Evolutionary conservation across 192 early-diverging fungal species (phyloP).

Genomic region (Helicostylum pulchrum): DNA sequence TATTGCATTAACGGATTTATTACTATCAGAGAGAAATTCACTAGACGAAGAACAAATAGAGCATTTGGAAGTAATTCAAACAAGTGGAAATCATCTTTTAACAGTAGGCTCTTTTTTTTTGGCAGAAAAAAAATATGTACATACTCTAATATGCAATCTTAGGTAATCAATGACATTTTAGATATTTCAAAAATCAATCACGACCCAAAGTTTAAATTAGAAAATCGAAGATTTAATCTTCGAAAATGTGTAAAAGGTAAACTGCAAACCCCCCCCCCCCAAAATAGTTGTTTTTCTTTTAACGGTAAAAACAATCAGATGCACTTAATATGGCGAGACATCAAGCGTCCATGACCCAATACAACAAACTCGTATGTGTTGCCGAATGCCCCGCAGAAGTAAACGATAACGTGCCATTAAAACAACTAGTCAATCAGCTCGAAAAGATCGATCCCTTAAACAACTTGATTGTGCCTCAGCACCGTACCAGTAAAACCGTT

Average conservation of each 20-base stretch:
- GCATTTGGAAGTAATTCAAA: conserved; percentile 52
- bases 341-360: conserved; percentile 33
- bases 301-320: conserved; percentile 20
- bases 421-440: conserved; percentile 19
- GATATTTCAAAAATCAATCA: conserved; percentile 56
- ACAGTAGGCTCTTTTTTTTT: conserved; percentile 36
- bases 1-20: conserved; percentile 49
- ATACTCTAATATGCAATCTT: not conserved
- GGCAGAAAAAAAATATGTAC: no score
- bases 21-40: conserved; percentile 41
- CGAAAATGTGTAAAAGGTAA: conserved; percentile 55
- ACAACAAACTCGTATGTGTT: conserved; percentile 33
- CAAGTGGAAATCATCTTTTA: conserved; percentile 55
- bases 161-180: conserved; percentile 56
- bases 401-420: conserved; percentile 26
- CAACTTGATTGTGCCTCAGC: conserved; percentile 12
- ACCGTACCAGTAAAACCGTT: conserved; percentile 19
- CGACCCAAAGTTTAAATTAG: conserved; percentile 50
- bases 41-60: conserved; percentile 48
- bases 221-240: conserved; percentile 45
- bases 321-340: conserved; percentile 41
- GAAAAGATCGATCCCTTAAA: conserved; percentile 4
- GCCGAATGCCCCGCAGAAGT: conserved; percentile 34
- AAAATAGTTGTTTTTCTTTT: no score
- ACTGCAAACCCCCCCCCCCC: no score